A percentile compares a stretch with the other conserved stretches of the same genome.
These are phyloP conservation scores for Graphium sp. DNA, from an alignment of 2,329 filamentous ascomycete genomes.

Conservation along the genomic window DNA sequence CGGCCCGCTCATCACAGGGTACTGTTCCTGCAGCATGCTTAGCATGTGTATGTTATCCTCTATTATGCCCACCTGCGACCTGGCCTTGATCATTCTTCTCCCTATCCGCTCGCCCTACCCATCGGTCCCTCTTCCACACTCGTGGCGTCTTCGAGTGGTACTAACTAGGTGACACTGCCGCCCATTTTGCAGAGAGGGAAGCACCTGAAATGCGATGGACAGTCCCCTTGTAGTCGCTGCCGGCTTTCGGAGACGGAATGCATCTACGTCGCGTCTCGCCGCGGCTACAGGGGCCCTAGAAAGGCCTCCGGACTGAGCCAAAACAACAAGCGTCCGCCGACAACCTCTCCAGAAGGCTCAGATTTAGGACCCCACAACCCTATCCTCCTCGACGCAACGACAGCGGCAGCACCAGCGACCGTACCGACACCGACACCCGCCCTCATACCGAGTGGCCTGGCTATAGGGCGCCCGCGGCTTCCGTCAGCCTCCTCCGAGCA, in stretches of 20 bases:
- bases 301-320: conserved; percentile 24
- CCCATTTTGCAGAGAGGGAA: conserved; percentile 29
- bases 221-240: conserved; percentile 54
- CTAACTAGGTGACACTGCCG: not conserved
- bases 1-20: not conserved
- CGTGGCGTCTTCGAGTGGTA: conserved; percentile 1
- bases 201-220: conserved; percentile 64
- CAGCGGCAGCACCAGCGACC: conserved; percentile 7
- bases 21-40: conserved; percentile 34
- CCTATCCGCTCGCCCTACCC: conserved; percentile 1
- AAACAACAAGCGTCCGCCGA: conserved; percentile 11
- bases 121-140: conserved; percentile 3
- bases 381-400: conserved; percentile 22
- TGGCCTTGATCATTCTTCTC: not conserved
- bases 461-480: conserved; percentile 6
- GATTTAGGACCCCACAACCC: conserved; percentile 13
- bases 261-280: conserved; percentile 55
- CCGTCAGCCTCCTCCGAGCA: not conserved
- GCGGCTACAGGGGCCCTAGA: conserved; percentile 57
- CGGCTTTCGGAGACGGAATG: conserved; percentile 40
- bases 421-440: conserved; percentile 2
- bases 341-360: conserved; percentile 1
- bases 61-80: conserved; percentile 1
- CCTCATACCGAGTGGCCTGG: not conserved
- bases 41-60: conserved; percentile 28